Evolutionary conservation across 2,329 filamentous ascomycete genomes (phyloP), one percentile per base, ranked within the genome.

Genomic region (Diaporthe sp.): DNA sequence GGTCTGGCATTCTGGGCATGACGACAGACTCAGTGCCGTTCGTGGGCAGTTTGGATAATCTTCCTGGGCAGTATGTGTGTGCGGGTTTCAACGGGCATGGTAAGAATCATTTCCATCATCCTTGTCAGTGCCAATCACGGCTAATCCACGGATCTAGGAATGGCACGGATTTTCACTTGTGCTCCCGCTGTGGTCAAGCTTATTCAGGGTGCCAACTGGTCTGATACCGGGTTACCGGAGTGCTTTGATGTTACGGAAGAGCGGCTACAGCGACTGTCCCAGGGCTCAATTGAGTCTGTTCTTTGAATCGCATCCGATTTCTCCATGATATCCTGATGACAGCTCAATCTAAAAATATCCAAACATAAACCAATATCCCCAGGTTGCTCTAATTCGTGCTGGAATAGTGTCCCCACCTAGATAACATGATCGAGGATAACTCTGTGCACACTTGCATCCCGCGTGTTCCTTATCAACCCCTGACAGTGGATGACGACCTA

Each of bases 11-110:
- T 74, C 83, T 88, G 47, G 86, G 81, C 17, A 84, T 87, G 84
- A 87, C 85, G 53, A 79, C 81, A 0, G 85, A 88, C 77, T 84
- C 81, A 15, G 84, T 87, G 17, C 86, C 86, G 0, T 84, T 87
- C 73, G 80, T 88, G n/a, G 86, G 86, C 1, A 77, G 78, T 1
- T 78, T 88, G 7, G 80, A 84, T 13, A 80, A 80, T 0, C 74
- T 83, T 10, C 81, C 83, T 13, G 86, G 86, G 5, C 86, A 88
- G 70, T 88, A 82, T 78, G 81, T 88, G 12, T 87, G 85, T 76
- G 86, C 85, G n/a, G 86, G 86, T 0, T 87, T 87, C 74, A 87
- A 87, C 76, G 86, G 85, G 0, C 85, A 87, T 77, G 85, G 85
- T 82, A 75, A 81, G 80, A 77, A n/a, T 7, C 69, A 30, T 22